Percentiles rank a stretch among this genome's conserved stretches.
These are phyloP conservation scores for Boletus mariae DNA, from an alignment of 1,284 basidiomycete species.

Conservation along the genomic window DNA sequence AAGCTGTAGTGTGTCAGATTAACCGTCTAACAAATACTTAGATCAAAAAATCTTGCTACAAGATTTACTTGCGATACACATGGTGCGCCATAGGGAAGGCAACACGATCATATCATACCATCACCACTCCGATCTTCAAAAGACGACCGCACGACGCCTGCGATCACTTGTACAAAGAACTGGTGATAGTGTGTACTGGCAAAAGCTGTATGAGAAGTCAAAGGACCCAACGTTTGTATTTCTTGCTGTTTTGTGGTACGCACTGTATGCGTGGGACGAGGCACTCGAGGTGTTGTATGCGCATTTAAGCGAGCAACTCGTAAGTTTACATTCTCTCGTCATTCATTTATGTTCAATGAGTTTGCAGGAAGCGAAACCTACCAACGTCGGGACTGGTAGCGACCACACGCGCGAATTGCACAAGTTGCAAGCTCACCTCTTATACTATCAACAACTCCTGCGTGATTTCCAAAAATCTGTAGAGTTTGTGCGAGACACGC, in stretches of 20 bases:
- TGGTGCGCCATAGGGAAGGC: slow-evolving; percentile 33
- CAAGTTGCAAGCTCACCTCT: slow-evolving; percentile 49
- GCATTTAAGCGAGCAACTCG: slow-evolving; percentile 43
- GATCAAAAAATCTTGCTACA: slow-evolving; percentile 28
- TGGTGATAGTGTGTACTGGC: slow-evolving; percentile 50
- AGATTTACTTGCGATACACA: slow-evolving; percentile 40
- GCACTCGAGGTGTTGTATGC: slow-evolving; percentile 47
- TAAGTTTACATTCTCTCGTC: slow-evolving; percentile 19
- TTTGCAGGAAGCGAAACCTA: slow-evolving; percentile 38
- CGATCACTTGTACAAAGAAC: slow-evolving; percentile 36
- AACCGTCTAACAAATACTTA: slow-evolving; percentile 1
- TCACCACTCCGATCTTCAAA: slow-evolving; percentile 29
- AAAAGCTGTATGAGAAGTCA: slow-evolving; percentile 44
- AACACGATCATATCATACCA: slow-evolving; percentile 44
- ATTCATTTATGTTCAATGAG: neutral
- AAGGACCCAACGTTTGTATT: slow-evolving; percentile 52
- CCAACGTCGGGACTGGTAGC: slow-evolving; percentile 25
- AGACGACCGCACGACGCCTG: slow-evolving; percentile 35
- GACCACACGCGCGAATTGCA: slow-evolving; percentile 48
- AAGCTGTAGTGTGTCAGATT: neutral
- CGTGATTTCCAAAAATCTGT: slow-evolving; percentile 52
- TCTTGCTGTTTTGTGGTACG: slow-evolving; percentile 53
- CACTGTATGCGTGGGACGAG: slow-evolving; percentile 57
- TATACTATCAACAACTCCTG: slow-evolving; percentile 51
- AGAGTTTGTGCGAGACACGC: slow-evolving; percentile 44